Evolutionary conservation across 345 rosid genomes (phyloP).

Genomic region (Syzygium aqueum): DNA sequence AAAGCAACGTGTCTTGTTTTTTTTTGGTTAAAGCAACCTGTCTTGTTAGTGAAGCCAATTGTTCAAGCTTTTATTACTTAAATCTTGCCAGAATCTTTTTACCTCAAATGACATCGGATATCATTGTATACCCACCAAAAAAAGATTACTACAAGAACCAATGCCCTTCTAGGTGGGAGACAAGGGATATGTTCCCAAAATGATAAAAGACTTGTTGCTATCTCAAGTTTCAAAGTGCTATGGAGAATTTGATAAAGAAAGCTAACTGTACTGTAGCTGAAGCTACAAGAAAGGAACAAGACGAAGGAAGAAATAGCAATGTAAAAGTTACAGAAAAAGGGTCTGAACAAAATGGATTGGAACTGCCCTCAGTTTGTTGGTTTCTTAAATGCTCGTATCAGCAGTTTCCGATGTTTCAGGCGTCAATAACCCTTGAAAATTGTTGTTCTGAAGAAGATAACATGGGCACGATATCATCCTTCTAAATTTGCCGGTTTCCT

Average conservation of each 20-base stretch:
- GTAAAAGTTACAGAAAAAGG: not conserved
- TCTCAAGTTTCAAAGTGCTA: not conserved
- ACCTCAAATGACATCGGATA: not conserved
- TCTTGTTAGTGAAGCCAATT: not conserved
- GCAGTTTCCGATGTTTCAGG: not conserved
- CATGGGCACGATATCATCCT: not conserved
- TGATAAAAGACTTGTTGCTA: not conserved
- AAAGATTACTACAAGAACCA: not conserved
- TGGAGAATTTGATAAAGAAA: not conserved
- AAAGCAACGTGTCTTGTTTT: not conserved
- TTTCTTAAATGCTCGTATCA: not conserved
- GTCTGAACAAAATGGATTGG: not conserved
- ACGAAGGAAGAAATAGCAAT: not conserved
- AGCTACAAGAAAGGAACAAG: not conserved
- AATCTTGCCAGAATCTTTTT: not conserved
- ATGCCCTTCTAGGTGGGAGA: not conserved
- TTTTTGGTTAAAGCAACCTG: not conserved
- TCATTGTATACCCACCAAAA: not conserved
- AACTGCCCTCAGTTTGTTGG: not conserved
- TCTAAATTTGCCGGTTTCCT: not conserved
- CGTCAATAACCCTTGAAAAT: not conserved
- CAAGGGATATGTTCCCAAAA: not conserved
- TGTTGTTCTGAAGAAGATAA: not conserved
- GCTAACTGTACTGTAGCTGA: not conserved
- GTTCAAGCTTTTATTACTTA: not conserved